These are phyloP conservation scores for Metschnikowia orientalis DNA, from an alignment of 805 yeast species.

Conservation along the genomic window DNA sequence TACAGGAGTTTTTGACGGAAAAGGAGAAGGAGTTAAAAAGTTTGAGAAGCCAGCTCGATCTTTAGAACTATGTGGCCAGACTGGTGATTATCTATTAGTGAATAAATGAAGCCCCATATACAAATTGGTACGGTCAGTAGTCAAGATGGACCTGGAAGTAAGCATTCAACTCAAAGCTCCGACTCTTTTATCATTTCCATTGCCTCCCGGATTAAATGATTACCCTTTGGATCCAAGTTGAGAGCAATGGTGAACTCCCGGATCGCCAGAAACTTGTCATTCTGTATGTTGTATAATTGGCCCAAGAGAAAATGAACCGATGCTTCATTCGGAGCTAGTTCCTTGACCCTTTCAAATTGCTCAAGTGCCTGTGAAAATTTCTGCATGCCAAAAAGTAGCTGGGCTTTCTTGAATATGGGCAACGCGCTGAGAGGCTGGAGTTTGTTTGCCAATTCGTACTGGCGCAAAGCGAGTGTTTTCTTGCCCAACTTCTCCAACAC, in stretches of 20 bases:
- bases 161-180: too few relatives aligned
- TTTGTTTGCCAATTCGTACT: conserved; percentile 77
- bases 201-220: conserved; percentile 79
- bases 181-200: conserved; percentile 52
- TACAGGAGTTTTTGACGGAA: conserved; percentile 62
- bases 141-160: too few relatives aligned
- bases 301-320: conserved; percentile 88
- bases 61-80: too few relatives aligned
- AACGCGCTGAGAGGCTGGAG: conserved; percentile 82
- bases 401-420: conserved; percentile 86
- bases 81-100: too few relatives aligned
- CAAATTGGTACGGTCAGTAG: too few relatives aligned
- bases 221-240: conserved; percentile 89
- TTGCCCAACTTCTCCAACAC: conserved; percentile 74
- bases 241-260: conserved; percentile 84
- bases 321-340: conserved; percentile 90
- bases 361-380: conserved; percentile 67
- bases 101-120: too few relatives aligned
- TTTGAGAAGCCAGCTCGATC: conserved; percentile 14
- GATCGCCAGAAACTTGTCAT: conserved; percentile 72
- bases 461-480: conserved; percentile 67
- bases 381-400: conserved; percentile 66
- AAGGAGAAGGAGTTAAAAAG: conserved; percentile 56
- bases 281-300: conserved; percentile 72
- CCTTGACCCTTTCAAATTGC: conserved; percentile 67